These are phyloP conservation scores for Picocystis sp. DNA, from an alignment of 163 green algal species.

Conservation along the genomic window DNA sequence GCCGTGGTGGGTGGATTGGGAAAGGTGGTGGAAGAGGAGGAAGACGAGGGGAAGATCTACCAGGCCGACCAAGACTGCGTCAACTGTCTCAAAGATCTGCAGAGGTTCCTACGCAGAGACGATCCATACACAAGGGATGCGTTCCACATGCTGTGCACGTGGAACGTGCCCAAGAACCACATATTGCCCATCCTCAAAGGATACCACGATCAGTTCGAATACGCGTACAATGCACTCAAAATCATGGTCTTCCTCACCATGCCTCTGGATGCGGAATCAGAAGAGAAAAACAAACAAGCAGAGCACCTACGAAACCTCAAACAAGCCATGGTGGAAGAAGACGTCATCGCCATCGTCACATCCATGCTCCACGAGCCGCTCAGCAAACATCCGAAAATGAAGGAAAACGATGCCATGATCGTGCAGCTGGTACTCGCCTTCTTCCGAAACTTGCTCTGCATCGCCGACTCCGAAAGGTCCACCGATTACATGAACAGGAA, in stretches of 20 bases:
- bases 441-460: constrained; percentile 55
- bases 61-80: too few relatives aligned
- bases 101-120: constrained; percentile 75
- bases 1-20: too few relatives aligned
- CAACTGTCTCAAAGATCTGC: constrained; percentile 54
- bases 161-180: constrained; percentile 42
- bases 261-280: constrained; percentile 32
- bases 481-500: constrained; percentile 7
- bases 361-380: constrained; percentile 46
- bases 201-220: too few relatives aligned
- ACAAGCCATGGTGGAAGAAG: constrained; percentile 21
- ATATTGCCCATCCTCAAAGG: constrained; percentile 52
- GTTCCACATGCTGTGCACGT: constrained; percentile 55
- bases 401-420: constrained; percentile 34
- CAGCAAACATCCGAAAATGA: constrained; percentile 46
- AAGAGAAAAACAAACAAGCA: constrained; percentile 24
- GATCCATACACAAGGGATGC: constrained; percentile 44
- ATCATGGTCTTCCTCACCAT: constrained; percentile 79
- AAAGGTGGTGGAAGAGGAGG: too few relatives aligned
- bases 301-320: constrained; percentile 26
- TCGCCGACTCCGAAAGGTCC: constrained; percentile 12
- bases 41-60: too few relatives aligned
- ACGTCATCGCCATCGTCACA: constrained; percentile 44
- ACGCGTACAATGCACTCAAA: constrained; percentile 51
- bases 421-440: constrained; percentile 83